Percentiles rank a stretch among this genome's conserved stretches.
Evolutionary conservation across 2,329 filamentous ascomycete genomes (phyloP).

Genomic region (Penicillium frequentans): DNA sequence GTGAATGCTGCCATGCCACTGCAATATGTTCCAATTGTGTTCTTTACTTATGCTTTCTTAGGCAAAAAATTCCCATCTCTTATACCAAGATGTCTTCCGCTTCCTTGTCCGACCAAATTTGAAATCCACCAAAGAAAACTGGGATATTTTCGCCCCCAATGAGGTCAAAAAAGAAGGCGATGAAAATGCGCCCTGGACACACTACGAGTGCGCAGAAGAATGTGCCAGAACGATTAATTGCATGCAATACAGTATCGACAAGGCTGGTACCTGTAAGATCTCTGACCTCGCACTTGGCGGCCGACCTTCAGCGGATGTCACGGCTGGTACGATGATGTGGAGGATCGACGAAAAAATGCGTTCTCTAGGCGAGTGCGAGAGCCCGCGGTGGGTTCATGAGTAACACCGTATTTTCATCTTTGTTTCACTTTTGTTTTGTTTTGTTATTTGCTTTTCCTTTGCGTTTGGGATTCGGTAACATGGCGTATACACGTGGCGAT

Average conservation of each 20-base stretch:
- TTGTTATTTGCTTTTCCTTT: not conserved
- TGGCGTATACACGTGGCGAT: not conserved
- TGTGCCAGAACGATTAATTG: conserved; percentile 16
- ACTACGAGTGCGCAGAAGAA: conserved; percentile 19
- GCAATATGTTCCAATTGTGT: not conserved
- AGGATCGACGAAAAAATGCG: conserved; percentile 18
- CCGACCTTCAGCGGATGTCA: conserved; percentile 7
- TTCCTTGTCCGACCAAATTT: conserved; percentile 20
- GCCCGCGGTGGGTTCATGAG: conserved; percentile 9
- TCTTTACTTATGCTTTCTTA: not conserved
- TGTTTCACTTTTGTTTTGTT: not conserved
- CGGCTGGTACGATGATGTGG: conserved; percentile 24
- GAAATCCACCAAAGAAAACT: conserved; percentile 12
- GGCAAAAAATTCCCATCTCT: conserved; percentile 14
- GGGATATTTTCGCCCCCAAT: conserved; percentile 16
- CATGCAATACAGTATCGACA: conserved; percentile 19
- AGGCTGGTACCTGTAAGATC: conserved; percentile 12
- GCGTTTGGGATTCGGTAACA: not conserved
- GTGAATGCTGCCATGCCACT: not conserved
- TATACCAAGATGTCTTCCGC: conserved; percentile 26
- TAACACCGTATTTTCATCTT: not conserved
- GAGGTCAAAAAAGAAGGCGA: conserved; percentile 8
- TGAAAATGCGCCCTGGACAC: not conserved
- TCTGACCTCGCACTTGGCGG: conserved; percentile 16
- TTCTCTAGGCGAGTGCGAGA: conserved; percentile 9